These are phyloP conservation scores for Aspergillus coremiiformis DNA, from an alignment of 495 filamentous ascomycete species.

Conservation along the genomic window DNA sequence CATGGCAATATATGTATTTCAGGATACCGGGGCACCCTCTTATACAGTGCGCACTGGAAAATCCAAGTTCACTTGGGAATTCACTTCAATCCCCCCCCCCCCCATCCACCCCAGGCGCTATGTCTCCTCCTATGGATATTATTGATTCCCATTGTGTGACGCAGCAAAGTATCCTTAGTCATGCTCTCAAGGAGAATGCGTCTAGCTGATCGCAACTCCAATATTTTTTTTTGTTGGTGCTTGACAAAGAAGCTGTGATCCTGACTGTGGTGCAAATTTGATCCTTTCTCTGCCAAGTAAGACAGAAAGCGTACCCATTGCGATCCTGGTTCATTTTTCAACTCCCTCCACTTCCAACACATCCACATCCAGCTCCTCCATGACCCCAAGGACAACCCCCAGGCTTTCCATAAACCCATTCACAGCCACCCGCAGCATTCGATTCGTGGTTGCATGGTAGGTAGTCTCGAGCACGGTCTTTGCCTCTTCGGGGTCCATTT, in stretches of 20 bases:
- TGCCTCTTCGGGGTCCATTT: constrained; percentile 28
- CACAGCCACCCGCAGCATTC: constrained; percentile 93
- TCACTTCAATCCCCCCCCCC: neutral
- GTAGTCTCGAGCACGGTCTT: constrained; percentile 60
- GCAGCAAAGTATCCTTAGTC: neutral
- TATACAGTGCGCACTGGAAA: constrained; percentile 51
- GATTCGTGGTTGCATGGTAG: constrained; percentile 85
- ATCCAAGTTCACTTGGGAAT: constrained; percentile 26
- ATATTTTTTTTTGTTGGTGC: too few relatives aligned
- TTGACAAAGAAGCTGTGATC: too few relatives aligned
- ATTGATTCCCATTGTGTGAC: neutral
- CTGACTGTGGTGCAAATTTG: neutral
- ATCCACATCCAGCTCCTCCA: constrained; percentile 85
- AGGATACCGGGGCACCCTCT: too few relatives aligned
- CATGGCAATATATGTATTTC: too few relatives aligned
- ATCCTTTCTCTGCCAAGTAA: neutral
- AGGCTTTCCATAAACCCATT: constrained; percentile 97
- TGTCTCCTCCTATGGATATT: neutral
- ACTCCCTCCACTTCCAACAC: constrained; percentile 45
- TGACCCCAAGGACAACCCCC: constrained; percentile 72
- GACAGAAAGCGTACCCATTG: neutral
- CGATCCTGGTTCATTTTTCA: constrained; percentile 16
- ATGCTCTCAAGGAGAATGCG: neutral
- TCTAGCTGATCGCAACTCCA: neutral
- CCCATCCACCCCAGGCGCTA: constrained; percentile 3